Percentiles rank a stretch among this genome's conserved stretches.
These are phyloP conservation scores for Phytopythium chamaehyphon DNA, from an alignment of 352 stramenopile genomes.

Conservation along the genomic window DNA sequence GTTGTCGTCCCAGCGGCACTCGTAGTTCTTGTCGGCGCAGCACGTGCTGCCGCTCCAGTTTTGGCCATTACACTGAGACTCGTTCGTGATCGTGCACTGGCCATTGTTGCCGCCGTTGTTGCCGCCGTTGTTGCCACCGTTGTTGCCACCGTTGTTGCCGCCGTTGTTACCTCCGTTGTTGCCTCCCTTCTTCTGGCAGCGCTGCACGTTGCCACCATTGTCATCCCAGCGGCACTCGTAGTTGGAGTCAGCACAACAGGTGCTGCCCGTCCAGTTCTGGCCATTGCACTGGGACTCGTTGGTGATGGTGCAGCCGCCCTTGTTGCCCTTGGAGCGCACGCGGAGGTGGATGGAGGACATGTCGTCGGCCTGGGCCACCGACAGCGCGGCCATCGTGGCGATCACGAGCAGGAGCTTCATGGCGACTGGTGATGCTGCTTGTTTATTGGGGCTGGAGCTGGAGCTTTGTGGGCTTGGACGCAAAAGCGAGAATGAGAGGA, in stretches of 20 bases:
- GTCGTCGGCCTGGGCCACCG: constrained; percentile 1
- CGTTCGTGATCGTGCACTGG: constrained; percentile 24
- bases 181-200: constrained; percentile 9
- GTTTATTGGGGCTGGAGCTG: background rate
- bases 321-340: constrained; percentile 4
- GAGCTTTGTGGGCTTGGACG: too few relatives aligned
- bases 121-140: background rate
- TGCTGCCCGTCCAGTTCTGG: constrained; percentile 11
- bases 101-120: constrained; percentile 1
- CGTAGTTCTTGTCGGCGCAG: constrained; percentile 27
- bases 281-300: constrained; percentile 8
- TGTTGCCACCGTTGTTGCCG: background rate
- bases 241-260: constrained; percentile 7
- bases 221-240: constrained; percentile 9
- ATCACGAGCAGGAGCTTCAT: constrained; percentile 8
- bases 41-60: constrained; percentile 32
- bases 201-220: constrained; percentile 7
- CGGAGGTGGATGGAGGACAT: constrained; percentile 8
- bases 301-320: constrained; percentile 6
- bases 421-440: background rate
- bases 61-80: constrained; percentile 30
- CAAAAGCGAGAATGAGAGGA: background rate
- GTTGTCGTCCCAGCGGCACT: constrained; percentile 12
- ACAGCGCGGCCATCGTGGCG: constrained; percentile 1
- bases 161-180: constrained; percentile 1